Base-by-base conservation (phyloP, 495 filamentous ascomycete genomes). In the Aspergillus incahuasiensis region DNA sequence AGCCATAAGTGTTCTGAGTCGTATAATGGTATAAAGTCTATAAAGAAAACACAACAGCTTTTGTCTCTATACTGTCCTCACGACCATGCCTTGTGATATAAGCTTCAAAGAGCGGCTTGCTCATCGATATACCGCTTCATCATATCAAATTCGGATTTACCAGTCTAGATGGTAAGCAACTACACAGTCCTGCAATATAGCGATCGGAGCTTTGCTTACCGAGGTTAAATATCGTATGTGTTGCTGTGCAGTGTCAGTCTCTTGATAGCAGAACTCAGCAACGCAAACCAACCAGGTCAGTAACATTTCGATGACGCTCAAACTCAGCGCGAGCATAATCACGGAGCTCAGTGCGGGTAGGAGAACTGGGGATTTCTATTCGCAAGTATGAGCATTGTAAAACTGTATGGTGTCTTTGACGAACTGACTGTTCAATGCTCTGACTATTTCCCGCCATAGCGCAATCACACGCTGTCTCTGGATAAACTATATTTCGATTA, bases 311-410 rank as follows among this genome's bases (percentile, higher is more conserved):
- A 68, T 90, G 83, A 22, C 87, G 79, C 67, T 89, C 85, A 64
- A 94, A 92, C 60, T 94, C 90, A 42, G 77, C 72, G 12, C 89
- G 80, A 25, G 86, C 90, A 74, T 88, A 92, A 24, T 72, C 70
- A 32, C 78, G 77, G 56, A 91, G 82, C 60, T 95, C 91, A 45
- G 74, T 68, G 20, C 83, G 79, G 11, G 85, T 79, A 5, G 73
- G 56, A 4, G 74, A 75, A 3, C 64, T 65, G 0, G 78, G 76
- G 15, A 80, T 67, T 51, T 66, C 74, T 77, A 39, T 1, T 39
- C 11, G 16, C 8, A 41, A 56, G n/a, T 32, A 16, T 55, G 7
- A 48, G 55, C 25, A 39, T 19, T 47, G 15, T 39, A 28, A 5
- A 19, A 3, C 18, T 46, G 3, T 3, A 52, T 1, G 1, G 25